Base-by-base conservation (phyloP, 345 rosid genomes). In the Brassica rapa region DNA sequence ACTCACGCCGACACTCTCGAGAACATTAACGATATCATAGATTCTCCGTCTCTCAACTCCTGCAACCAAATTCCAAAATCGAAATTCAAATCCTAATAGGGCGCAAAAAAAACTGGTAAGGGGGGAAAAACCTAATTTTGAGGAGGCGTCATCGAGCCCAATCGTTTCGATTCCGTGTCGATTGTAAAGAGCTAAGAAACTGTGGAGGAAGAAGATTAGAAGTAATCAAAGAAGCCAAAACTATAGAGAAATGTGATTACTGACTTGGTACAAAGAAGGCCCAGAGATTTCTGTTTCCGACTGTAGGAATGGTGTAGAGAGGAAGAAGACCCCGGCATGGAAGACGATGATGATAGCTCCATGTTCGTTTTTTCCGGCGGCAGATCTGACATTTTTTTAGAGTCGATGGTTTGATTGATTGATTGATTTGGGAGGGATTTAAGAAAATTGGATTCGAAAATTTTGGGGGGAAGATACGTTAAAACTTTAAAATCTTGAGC, bases 1-100 rank as follows among this genome's bases (percentile, higher is more conserved):
- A 49, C 91, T 85, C 74, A 93, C 98, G 61, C 97, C 97, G 55
- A 93, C 89, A 75, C 97, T 91, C 84, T 93, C 98, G 63, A 93
- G 73, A 15, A 93, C 90, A 65, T 93, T 93, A 63, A 93, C 98
- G 25, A 93, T 91, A 73, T 93, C 98, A 27, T 93, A 93, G 80
- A 93, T 91, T 67, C 98, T 85, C 61, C 98, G 87, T 51, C 98
- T 85, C 80, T 93, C 98, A 24, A 93, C 97, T 16, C 97, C 98
- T 93, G 77, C 59, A 53, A 6, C 16, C 15, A 33, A 4, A 46
- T 15, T 5, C 23, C 59, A 24, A 43, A 43, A 66, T 1, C 24
- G 29, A 32, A 24, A 78, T 9, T 27, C 29, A n/a, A 21, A 66
- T 66, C 3, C 4, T 4, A 23, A 29, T 7, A 16, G 2, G 24